Evolutionary conservation across 805 yeast genomes (phyloP).

Genomic region (Wickerhamomyces kurtzmanii): DNA sequence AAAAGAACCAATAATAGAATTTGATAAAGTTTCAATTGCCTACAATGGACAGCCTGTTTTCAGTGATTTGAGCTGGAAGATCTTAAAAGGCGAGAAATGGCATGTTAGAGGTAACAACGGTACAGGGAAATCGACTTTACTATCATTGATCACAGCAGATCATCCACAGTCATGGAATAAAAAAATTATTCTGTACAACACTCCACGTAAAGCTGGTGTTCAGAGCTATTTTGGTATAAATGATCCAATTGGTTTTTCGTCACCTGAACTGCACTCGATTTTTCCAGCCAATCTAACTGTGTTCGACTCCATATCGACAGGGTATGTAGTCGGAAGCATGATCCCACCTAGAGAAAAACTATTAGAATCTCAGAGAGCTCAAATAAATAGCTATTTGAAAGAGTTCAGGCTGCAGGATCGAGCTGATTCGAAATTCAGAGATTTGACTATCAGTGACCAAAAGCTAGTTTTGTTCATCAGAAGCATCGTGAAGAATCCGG

Average conservation of each 20-base stretch:
- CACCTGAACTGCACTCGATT: conserved; percentile 90
- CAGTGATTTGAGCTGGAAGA: conserved; percentile 52
- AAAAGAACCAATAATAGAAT: conserved; percentile 29
- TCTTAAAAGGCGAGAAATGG: conserved; percentile 72
- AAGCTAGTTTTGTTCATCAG: conserved; percentile 70
- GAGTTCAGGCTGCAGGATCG: conserved; percentile 31
- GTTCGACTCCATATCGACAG: conserved; percentile 56
- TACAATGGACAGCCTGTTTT: conserved; percentile 58
- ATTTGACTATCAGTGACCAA: conserved; percentile 61
- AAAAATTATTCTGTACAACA: conserved; percentile 52
- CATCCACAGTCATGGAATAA: conserved; percentile 95
- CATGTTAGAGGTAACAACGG: conserved; percentile 88
- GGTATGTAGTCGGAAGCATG: conserved; percentile 61
- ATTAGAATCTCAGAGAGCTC: conserved; percentile 22
- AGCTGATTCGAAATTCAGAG: conserved; percentile 34
- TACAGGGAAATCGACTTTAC: conserved; percentile 82
- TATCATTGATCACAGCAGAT: conserved; percentile 82
- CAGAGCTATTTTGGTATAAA: conserved; percentile 74
- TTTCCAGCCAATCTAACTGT: conserved; percentile 53
- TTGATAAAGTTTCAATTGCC: conserved; percentile 52
- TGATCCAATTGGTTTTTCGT: conserved; percentile 69
- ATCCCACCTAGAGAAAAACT: conserved; percentile 33
- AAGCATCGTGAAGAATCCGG: conserved; percentile 71
- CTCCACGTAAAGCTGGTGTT: conserved; percentile 62
- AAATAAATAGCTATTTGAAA: conserved; percentile 34